phyloP scores from a whole-genome alignment of 352 stramenopile genomes.

The Globisporangium parvum region DNA sequence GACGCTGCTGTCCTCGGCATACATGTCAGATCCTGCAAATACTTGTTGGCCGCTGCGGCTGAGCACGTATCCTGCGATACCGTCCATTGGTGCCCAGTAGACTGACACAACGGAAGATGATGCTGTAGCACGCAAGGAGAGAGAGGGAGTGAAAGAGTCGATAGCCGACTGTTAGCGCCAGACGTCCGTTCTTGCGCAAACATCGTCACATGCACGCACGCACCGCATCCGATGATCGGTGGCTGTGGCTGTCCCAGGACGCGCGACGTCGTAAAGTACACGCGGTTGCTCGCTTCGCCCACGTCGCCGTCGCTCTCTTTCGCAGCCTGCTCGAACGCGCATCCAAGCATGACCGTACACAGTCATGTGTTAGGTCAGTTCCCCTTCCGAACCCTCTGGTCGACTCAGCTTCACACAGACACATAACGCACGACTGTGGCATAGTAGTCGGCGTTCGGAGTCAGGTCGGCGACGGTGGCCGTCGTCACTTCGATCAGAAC shows the following conservation, averaged over 20 bases:
- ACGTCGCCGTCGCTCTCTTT: constrained; percentile 20
- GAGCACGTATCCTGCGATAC: constrained; percentile 27
- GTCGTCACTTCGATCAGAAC: constrained; percentile 17
- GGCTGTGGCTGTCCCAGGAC: constrained; percentile 29
- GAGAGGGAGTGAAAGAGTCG: too few relatives aligned
- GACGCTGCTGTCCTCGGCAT: constrained; percentile 29
- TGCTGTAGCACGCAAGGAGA: too few relatives aligned
- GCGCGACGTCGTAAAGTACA: constrained; percentile 35
- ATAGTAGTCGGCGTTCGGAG: constrained; percentile 26
- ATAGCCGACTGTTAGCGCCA: too few relatives aligned
- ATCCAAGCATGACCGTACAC: not conserved
- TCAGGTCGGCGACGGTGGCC: constrained; percentile 20
- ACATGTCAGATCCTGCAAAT: constrained; percentile 22
- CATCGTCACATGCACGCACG: too few relatives aligned
- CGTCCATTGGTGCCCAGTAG: constrained; percentile 24
- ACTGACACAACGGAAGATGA: constrained; percentile 24
- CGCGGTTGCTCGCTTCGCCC: constrained; percentile 26
- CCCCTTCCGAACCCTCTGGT: not conserved
- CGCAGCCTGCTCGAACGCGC: constrained; percentile 17
- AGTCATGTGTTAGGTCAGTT: not conserved
- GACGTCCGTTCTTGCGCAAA: too few relatives aligned
- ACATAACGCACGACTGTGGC: constrained; percentile 48
- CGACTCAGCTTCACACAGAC: too few relatives aligned
- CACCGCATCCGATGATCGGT: constrained; percentile 47
- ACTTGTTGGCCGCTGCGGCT: constrained; percentile 26